Evolutionary conservation across 2,329 filamentous ascomycete species (phyloP).

Genomic region (Nemania sp.): DNA sequence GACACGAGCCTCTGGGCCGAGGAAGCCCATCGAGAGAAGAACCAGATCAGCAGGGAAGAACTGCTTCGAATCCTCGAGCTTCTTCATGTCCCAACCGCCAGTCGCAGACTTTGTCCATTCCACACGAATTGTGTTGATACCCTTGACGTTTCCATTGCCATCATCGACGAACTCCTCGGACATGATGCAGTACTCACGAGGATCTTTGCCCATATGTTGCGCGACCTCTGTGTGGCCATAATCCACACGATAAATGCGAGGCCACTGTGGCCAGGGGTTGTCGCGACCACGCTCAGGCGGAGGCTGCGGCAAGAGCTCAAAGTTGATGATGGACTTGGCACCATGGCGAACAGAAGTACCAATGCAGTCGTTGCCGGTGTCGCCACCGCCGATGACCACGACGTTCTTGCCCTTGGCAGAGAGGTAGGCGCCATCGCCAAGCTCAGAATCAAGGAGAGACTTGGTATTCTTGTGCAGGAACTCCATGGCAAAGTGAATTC

Average conservation of each 20-base stretch:
- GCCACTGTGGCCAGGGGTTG: constrained; percentile 99
- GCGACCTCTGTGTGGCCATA: constrained; percentile 96
- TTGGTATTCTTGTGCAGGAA: constrained; percentile 98
- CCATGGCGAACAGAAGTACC: constrained; percentile 95
- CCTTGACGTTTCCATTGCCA: constrained; percentile 84
- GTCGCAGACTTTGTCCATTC: constrained; percentile 91
- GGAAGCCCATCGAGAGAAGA: constrained; percentile 94
- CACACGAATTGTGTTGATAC: constrained; percentile 93
- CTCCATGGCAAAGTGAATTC: constrained; percentile 96
- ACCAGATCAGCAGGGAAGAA: constrained; percentile 97
- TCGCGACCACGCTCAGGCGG: constrained; percentile 87
- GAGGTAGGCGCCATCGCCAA: constrained; percentile 84
- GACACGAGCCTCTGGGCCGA: constrained; percentile 88
- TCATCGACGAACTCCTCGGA: constrained; percentile 95
- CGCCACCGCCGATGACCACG: constrained; percentile 94
- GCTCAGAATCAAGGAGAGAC: constrained; percentile 89
- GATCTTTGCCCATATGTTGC: constrained; percentile 94
- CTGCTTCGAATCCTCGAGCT: constrained; percentile 87
- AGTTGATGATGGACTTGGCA: constrained; percentile 95
- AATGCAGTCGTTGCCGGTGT: constrained; percentile 97
- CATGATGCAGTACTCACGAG: constrained; percentile 98
- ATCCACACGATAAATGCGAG: constrained; percentile 96
- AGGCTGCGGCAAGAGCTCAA: constrained; percentile 91
- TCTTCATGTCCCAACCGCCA: constrained; percentile 99
- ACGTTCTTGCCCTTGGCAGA: constrained; percentile 96